Evolutionary conservation across 2,329 filamentous ascomycete species (phyloP), one percentile per base, ranked within the genome.

Genomic region (Hypoxylon sp.): DNA sequence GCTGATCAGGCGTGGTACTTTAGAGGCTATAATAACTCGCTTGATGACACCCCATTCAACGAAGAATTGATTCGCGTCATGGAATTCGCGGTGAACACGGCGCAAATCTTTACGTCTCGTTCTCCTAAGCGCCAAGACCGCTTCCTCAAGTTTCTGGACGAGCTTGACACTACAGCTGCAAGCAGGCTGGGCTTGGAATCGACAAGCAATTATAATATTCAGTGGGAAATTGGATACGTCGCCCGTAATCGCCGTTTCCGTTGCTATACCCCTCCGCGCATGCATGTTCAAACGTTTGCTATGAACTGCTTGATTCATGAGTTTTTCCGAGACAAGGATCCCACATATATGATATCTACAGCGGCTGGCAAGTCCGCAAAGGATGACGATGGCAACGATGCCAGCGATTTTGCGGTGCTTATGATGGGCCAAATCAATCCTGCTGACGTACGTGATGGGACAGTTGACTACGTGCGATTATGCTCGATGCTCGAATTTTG

Each of bases 401-500:
- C 14, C 22, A 14, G 37, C 26, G 57, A 57, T 31, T 33, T 59
- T 8, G 24, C 39, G 39, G 24, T 35, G 9, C 29, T 65, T 33
- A 42, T 58, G 3, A 19, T 58, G 17, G 54, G 54, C 39, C 29
- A 42, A 10, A 58, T 46, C n/a, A 19, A 26, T 10, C 39, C 3
- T 17, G 11, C 6, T 3, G 39, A 35, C 8, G n/a, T 33, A 8
- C 39, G 39, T 6, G 13, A 24, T 19, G 47, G 22, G 37, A 9
- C 1, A 13, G 14, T 57, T 5, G 29, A 55, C n/a, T 66, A 66
- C 35, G 42, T 46, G 6, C 63, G 57, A 31, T 39, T 60, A 46
- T 60, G 42, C 10, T n/a, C 39, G 14, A 66, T 60, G 63, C 51
- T 54, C 10, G 51, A 66, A 22, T 33, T 59, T 22, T 55, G 48